A percentile compares a stretch with the other conserved stretches of the same genome.
Conservation (phyloP, 2,329 filamentous ascomycete species). For the Fusarium mangiferae region DNA sequence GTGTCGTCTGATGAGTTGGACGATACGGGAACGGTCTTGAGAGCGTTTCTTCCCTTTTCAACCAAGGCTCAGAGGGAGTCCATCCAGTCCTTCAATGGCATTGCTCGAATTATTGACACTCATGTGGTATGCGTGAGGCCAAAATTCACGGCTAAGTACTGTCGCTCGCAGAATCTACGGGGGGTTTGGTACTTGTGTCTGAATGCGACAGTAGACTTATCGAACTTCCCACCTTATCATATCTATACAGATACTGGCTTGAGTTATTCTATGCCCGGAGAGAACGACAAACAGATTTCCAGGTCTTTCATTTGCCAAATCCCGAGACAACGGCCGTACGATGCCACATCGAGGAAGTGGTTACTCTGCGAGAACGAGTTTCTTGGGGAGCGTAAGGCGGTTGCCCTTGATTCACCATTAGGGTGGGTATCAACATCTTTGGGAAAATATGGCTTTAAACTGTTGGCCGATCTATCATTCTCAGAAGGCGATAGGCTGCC, state of each 20-base stretch:
- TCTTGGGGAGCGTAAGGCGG: background rate
- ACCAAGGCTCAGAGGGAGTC: background rate
- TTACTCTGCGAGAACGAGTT: background rate
- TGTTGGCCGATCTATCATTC: background rate
- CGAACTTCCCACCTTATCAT: background rate
- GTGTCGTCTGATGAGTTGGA: background rate
- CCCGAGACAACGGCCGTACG: background rate
- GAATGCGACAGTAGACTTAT: background rate
- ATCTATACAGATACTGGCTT: fast-evolving
- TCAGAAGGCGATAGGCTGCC: no score
- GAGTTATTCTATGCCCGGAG: fast-evolving
- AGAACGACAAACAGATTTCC: background rate
- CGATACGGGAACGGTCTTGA: background rate
- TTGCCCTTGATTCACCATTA: background rate
- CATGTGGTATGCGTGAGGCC: background rate
- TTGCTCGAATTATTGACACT: background rate
- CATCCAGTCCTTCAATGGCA: background rate
- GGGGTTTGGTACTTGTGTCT: background rate
- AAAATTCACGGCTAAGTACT: background rate
- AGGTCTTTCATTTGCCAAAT: background rate
- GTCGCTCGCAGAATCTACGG: background rate
- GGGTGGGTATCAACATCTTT: no score
- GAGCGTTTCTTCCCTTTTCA: background rate
- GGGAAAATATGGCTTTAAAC: background rate
- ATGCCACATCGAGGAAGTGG: background rate